Evolutionary conservation across 2,329 filamentous ascomycete species (phyloP).

Genomic region (Diaporthe citriasiana): DNA sequence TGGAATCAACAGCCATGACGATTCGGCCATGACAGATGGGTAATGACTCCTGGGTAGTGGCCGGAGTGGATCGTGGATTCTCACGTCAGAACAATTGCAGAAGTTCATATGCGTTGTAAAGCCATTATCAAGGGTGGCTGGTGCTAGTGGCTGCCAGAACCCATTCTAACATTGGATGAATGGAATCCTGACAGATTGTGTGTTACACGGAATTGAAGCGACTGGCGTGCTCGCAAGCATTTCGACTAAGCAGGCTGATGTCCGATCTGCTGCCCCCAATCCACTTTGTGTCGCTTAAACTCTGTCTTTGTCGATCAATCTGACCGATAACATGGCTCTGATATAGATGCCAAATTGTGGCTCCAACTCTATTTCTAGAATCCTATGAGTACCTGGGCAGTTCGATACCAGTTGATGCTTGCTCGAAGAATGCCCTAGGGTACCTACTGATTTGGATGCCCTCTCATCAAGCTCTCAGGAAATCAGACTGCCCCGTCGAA

Average conservation of each 20-base stretch:
- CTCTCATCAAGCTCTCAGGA: neutral
- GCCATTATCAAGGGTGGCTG: neutral
- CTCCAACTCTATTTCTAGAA: neutral
- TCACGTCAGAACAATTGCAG: neutral
- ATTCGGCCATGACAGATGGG: neutral
- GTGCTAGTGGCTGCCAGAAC: neutral
- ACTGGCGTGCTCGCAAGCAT: neutral
- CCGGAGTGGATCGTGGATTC: conserved; percentile 3
- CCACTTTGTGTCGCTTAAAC: neutral
- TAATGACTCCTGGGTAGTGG: neutral
- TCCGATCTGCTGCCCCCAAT: conserved; percentile 1
- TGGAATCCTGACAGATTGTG: neutral
- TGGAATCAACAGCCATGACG: neutral
- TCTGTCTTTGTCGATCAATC: neutral
- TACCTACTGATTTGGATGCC: neutral
- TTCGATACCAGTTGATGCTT: neutral
- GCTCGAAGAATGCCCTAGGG: too few species aligned
- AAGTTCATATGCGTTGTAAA: neutral
- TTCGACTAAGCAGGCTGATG: neutral
- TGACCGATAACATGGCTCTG: neutral
- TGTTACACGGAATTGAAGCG: neutral
- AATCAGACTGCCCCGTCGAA: too few species aligned
- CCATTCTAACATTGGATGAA: neutral
- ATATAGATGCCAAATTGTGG: neutral
- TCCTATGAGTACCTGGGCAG: too few species aligned